Conservation (phyloP, 2,329 filamentous ascomycete species). For the Sporothrix schenckii region DNA sequence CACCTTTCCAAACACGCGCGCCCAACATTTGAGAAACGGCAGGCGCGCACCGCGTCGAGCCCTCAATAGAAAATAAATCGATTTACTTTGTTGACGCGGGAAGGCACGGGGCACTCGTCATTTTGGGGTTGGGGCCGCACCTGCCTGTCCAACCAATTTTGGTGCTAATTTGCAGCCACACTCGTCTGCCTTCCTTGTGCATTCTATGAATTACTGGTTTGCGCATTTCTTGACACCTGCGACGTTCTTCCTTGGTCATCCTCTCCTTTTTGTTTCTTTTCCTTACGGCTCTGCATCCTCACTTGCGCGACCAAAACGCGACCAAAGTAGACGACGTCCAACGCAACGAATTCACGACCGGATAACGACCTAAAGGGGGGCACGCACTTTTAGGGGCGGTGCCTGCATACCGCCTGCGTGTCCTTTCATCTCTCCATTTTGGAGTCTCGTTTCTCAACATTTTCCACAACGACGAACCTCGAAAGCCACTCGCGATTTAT, state of each 20-base stretch:
- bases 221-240: background rate
- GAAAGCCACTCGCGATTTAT: background rate
- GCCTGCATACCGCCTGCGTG: slow-evolving; percentile 24
- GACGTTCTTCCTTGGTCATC: slow-evolving; percentile 6
- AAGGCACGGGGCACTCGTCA: slow-evolving; percentile 29
- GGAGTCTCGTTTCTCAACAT: background rate
- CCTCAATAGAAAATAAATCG: slow-evolving; percentile 8
- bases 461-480: slow-evolving; percentile 6
- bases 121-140: slow-evolving; percentile 17
- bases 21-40: slow-evolving; percentile 18
- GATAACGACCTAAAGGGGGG: slow-evolving; percentile 12
- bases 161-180: slow-evolving; percentile 20
- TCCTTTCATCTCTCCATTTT: slow-evolving; percentile 17
- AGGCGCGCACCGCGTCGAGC: slow-evolving; percentile 33
- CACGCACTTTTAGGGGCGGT: slow-evolving; percentile 23
- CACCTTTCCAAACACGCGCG: slow-evolving; percentile 8
- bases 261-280: background rate
- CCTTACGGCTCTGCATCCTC: background rate
- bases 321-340: slow-evolving; percentile 18
- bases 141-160: slow-evolving; percentile 20
- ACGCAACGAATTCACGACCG: slow-evolving; percentile 26
- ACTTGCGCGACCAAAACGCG: background rate
- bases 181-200: background rate
- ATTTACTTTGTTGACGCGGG: slow-evolving; percentile 24
- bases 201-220: background rate